These are phyloP conservation scores for Phytophthora citricola DNA, from an alignment of 352 stramenopile genomes.

Conservation along the genomic window DNA sequence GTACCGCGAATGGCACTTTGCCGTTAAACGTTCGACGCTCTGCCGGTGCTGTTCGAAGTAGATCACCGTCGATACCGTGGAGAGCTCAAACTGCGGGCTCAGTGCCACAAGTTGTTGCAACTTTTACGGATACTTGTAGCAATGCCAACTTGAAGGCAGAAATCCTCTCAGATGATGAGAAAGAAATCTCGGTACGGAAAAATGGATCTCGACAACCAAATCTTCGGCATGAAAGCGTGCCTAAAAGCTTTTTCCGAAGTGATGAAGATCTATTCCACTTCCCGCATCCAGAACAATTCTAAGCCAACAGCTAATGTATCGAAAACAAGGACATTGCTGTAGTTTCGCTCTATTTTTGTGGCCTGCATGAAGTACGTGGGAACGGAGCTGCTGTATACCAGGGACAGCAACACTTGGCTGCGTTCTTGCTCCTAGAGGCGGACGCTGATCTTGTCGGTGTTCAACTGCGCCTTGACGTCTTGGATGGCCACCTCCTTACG, in stretches of 20 bases:
- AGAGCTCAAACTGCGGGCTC: slow-evolving; percentile 42
- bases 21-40: slow-evolving; percentile 16
- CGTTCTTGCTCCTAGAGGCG: slow-evolving; percentile 47
- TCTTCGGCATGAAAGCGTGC: slow-evolving; percentile 5
- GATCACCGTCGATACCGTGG: slow-evolving; percentile 17
- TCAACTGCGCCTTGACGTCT: slow-evolving; percentile 94
- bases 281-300: neutral
- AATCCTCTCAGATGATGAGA: neutral
- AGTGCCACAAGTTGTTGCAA: slow-evolving; percentile 12
- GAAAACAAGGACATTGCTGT: slow-evolving; percentile 5
- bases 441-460: slow-evolving; percentile 70
- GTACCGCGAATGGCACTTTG: slow-evolving; percentile 4
- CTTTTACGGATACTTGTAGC: neutral
- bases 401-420: neutral
- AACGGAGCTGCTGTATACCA: neutral
- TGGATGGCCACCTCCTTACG: slow-evolving; percentile 96
- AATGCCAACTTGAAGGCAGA: slow-evolving; percentile 1
- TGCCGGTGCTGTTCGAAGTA: slow-evolving; percentile 29
- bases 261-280: slow-evolving; percentile 41
- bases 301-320: too few relatives aligned
- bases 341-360: slow-evolving; percentile 33
- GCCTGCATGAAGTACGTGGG: neutral
- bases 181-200: slow-evolving; percentile 14
- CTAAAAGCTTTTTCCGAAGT: slow-evolving; percentile 11
- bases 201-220: slow-evolving; percentile 2